These are phyloP conservation scores for Yamadazyma jaroonii DNA, from an alignment of 1,139 yeast genomes.

Conservation along the genomic window DNA sequence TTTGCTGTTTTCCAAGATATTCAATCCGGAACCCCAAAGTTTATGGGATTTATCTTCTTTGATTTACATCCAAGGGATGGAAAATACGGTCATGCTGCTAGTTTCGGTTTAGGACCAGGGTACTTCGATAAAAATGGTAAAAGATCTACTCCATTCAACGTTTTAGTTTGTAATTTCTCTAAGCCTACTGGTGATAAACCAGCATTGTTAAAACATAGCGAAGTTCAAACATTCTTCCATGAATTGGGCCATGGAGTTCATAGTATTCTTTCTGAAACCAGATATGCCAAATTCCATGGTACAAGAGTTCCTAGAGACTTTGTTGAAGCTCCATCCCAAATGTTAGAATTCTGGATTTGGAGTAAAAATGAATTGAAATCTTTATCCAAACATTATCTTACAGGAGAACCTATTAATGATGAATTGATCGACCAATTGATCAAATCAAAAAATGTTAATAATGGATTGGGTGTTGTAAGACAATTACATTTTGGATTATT, in stretches of 20 bases:
- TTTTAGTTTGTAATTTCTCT: constrained; percentile 82
- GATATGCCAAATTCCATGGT: constrained; percentile 68
- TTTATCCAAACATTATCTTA: constrained; percentile 65
- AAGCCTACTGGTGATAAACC: constrained; percentile 72
- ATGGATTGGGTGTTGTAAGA: constrained; percentile 66
- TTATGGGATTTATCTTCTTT: constrained; percentile 75
- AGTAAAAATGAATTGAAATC: constrained; percentile 54
- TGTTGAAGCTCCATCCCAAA: constrained; percentile 88
- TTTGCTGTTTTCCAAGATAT: constrained; percentile 67
- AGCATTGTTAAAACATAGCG: constrained; percentile 71
- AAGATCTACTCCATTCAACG: constrained; percentile 67
- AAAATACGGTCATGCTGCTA: constrained; percentile 86
- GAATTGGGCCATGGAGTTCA: constrained; percentile 91
- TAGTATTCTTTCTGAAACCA: constrained; percentile 65
- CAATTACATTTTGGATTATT: constrained; percentile 77
- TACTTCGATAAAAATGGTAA: constrained; percentile 39
- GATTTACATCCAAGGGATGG: constrained; percentile 86
- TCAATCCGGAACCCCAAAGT: constrained; percentile 49
- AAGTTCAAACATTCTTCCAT: constrained; percentile 83
- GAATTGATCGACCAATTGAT: constrained; percentile 59
- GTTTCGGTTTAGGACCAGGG: constrained; percentile 69
- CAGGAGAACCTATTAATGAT: constrained; percentile 58
- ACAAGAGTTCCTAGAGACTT: constrained; percentile 79
- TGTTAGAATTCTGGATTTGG: constrained; percentile 92
- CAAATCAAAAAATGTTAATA: constrained; percentile 70